These are phyloP conservation scores for Salix exigua DNA, from an alignment of 345 rosid genomes.

Conservation along the genomic window DNA sequence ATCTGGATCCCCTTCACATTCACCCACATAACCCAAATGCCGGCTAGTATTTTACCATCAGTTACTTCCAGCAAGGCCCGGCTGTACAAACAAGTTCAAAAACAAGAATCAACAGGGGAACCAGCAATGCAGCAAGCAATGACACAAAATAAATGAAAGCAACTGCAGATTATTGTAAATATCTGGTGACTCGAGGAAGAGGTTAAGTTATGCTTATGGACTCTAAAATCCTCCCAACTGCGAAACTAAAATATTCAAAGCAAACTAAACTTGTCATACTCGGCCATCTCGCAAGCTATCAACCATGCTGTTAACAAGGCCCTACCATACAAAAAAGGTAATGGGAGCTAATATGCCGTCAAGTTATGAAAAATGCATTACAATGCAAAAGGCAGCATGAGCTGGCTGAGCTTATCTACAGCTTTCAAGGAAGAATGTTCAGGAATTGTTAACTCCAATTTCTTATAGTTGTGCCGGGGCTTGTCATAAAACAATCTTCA, in stretches of 20 bases:
- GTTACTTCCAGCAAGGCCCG: neutral
- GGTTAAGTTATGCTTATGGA: no score
- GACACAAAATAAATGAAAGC: neutral
- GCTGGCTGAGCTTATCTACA: no score
- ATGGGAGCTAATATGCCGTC: no score
- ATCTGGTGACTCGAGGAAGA: neutral
- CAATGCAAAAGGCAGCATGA: no score
- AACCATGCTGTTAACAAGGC: no score
- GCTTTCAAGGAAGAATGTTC: no score
- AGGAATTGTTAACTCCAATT: no score
- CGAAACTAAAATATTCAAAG: neutral
- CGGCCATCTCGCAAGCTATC: neutral
- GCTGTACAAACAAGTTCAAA: neutral
- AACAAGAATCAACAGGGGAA: neutral
- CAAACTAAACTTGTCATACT: neutral
- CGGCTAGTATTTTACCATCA: neutral
- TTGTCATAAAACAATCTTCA: no score
- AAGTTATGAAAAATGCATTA: no score
- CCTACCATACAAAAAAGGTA: neutral
- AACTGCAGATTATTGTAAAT: neutral
- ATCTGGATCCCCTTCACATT: neutral
- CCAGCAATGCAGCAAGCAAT: neutral
- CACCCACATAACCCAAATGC: neutral
- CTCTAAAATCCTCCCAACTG: neutral
- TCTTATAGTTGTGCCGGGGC: no score